These are phyloP conservation scores for Wallacemonas rigidus DNA, from an alignment of 208 protist species.

Conservation along the genomic window DNA sequence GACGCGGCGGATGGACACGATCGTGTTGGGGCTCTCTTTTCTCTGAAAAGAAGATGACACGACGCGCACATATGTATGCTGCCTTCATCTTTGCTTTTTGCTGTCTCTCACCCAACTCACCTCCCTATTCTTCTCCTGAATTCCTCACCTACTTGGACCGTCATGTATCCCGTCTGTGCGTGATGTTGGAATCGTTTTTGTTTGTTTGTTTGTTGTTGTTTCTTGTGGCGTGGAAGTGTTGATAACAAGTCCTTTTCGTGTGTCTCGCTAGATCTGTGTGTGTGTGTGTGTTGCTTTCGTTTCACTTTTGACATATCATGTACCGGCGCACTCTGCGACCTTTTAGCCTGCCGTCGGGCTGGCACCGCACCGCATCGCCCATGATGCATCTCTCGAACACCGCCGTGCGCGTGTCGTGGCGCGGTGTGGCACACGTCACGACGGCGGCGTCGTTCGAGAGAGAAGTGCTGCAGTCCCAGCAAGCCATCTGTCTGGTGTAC, in stretches of 20 bases:
- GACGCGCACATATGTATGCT: no score
- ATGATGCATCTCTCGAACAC: not conserved
- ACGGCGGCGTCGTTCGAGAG: conserved; percentile 72
- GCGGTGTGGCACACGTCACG: conserved; percentile 42
- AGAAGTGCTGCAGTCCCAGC: conserved; percentile 88
- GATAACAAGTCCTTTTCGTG: no score
- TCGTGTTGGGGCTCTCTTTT: no score
- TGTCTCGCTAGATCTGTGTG: no score
- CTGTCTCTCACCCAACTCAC: not conserved
- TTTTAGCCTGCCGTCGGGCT: not conserved
- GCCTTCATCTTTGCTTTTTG: conserved; percentile 4
- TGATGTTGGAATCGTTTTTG: no score
- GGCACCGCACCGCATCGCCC: not conserved
- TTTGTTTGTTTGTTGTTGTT: no score
- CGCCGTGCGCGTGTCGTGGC: not conserved
- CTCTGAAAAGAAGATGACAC: no score
- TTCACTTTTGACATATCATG: not conserved
- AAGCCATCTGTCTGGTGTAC: conserved; percentile 88
- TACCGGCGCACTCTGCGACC: not conserved
- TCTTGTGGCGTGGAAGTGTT: no score
- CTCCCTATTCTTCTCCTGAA: not conserved
- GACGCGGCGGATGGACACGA: no score
- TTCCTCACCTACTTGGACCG: no score
- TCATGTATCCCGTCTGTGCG: no score
- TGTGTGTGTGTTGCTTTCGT: not conserved